Conservation (phyloP, 1,284 basidiomycete genomes). For the Farysia itapuensis region DNA sequence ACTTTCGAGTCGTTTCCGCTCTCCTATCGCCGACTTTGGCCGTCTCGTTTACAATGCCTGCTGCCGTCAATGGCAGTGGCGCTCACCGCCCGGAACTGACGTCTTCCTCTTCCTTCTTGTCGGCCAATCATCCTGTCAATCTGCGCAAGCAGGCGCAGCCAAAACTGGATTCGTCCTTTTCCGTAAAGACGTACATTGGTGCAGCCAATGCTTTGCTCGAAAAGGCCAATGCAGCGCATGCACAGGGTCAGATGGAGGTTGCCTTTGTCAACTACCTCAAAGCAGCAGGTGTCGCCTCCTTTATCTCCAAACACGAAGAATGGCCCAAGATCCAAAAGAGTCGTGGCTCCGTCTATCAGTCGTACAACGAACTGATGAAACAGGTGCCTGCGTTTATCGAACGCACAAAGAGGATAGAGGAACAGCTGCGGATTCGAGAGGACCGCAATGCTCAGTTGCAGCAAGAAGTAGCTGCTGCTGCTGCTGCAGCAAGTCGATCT, state of each 20-base stretch:
- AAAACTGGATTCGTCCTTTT: conserved; percentile 50
- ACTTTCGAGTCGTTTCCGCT: no score
- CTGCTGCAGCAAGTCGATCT: conserved; percentile 1
- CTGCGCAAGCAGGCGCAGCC: conserved; percentile 52
- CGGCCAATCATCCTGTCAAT: conserved; percentile 54
- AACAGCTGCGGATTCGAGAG: conserved; percentile 43
- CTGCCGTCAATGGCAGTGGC: background rate
- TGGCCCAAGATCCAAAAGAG: conserved; percentile 42
- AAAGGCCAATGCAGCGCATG: conserved; percentile 54
- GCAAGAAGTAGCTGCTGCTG: conserved; percentile 11
- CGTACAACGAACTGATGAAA: conserved; percentile 56
- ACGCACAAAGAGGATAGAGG: conserved; percentile 48
- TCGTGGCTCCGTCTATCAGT: conserved; percentile 42
- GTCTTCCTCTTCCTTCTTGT: conserved; percentile 22
- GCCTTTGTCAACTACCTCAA: conserved; percentile 60
- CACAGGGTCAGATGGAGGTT: conserved; percentile 52
- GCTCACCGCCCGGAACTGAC: background rate
- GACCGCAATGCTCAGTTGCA: conserved; percentile 36
- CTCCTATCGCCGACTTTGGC: background rate
- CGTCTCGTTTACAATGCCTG: background rate
- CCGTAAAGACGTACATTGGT: conserved; percentile 55
- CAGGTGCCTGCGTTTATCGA: conserved; percentile 51
- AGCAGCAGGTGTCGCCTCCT: conserved; percentile 52
- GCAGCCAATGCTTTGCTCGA: conserved; percentile 56
- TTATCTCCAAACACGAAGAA: conserved; percentile 56